Evolutionary conservation across 1,139 yeast species (phyloP), one percentile per base, ranked within the genome.

Genomic region (Diutina mesorugosa): DNA sequence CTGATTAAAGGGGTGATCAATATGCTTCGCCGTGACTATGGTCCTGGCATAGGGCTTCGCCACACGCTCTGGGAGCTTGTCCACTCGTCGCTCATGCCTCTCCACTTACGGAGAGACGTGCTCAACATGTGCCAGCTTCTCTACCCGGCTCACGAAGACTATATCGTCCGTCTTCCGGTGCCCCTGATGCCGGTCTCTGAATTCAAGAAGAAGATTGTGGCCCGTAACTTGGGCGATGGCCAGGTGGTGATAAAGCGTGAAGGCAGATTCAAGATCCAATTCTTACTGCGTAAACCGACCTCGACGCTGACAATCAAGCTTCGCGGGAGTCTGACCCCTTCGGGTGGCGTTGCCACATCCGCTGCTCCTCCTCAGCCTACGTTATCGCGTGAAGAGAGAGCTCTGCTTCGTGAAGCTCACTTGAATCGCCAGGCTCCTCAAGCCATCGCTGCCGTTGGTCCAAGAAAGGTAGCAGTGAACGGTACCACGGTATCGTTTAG

Each of bases 11-110:
- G 90, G 12, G 83, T 93, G 0, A 77, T 89, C 35, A 84, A 83
- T 46, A 67, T 87, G 7, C 69, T 90, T 16, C 75, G 96, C 57
- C 74, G 85, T 55, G 86, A 84, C 58, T 82, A 85, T 61, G 75
- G 83, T 5, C 69, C 76, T n/a, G 88, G 88, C n/a, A 67, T 69
- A 54, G 87, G 90, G 0, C 71, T 93, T 48, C 78, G 78, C 57
- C 64, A 67, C 6, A 77, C 78, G 8, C 64, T 93, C 6, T 90
- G 97, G 97, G 75, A 77, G 55, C 76, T 84, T n/a, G 66, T 90
- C 14, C 87, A 84, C 62, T 74, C 81, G 9, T 83, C 89, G 0
- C 67, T 81, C 38, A 60, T 86, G 18, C 79, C 87, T 21, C 70
- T 88, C 1, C 71, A 79, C 54, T 85, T 83, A 54, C 81, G 85